Evolutionary conservation across 306 rosid genomes (phyloP).

Genomic region (Cicer pinnatifidum): DNA sequence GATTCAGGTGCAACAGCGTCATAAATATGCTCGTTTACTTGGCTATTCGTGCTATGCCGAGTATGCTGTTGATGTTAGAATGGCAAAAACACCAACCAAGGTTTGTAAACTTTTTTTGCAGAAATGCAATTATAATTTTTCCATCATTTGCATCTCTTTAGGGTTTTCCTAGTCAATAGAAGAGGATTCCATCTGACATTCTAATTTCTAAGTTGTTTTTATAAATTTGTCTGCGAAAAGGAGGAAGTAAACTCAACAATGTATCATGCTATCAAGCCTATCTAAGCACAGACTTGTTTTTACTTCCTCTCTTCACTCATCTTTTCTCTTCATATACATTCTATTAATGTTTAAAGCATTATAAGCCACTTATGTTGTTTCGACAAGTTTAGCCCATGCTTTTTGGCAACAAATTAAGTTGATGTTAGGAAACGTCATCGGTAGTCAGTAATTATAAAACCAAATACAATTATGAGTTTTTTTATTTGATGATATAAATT

Average conservation of each 20-base stretch:
- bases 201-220: neutral
- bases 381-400: conserved; percentile 20
- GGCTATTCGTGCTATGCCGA: conserved; percentile 92
- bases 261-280: conserved; percentile 30
- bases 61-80: conserved; percentile 76
- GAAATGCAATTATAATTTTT: conserved; percentile 31
- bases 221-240: conserved; percentile 22
- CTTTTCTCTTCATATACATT: conserved; percentile 30
- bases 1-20: conserved; percentile 85
- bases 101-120: conserved; percentile 48
- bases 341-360: conserved; percentile 9
- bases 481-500: neutral
- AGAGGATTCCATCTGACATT: neutral
- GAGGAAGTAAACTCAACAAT: conserved; percentile 24
- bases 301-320: conserved; percentile 16
- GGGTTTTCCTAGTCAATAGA: conserved; percentile 21
- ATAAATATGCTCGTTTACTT: conserved; percentile 85
- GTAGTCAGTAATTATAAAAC: conserved; percentile 7
- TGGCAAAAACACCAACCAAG: conserved; percentile 95
- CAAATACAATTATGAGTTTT: neutral
- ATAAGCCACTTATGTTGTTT: conserved; percentile 16
- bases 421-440: conserved; percentile 21
- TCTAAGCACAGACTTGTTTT: conserved; percentile 24
- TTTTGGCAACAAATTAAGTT: conserved; percentile 32
- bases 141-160: conserved; percentile 22